Conservation (phyloP, 306 rosid genomes). For the Quillaja saponaria region DNA sequence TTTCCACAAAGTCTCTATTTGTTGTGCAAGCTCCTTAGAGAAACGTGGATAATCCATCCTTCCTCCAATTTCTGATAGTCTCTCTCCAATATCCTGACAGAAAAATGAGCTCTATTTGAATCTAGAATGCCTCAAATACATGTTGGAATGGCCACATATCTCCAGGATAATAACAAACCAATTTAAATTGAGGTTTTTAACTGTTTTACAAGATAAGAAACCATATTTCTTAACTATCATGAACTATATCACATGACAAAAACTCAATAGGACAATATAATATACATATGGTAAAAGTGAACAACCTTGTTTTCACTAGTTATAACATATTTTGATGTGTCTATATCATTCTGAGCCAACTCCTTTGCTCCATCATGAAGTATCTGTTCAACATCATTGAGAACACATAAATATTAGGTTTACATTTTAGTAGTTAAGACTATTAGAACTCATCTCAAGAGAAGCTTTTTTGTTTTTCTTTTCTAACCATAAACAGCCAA, state of each 20-base stretch:
- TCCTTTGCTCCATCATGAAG: slow-evolving; percentile 91
- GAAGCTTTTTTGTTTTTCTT: slow-evolving; percentile 4
- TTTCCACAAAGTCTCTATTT: slow-evolving; percentile 81
- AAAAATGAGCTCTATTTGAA: slow-evolving; percentile 11
- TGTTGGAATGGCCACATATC: slow-evolving; percentile 12
- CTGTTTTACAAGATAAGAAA: slow-evolving; percentile 17
- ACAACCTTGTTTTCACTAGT: slow-evolving; percentile 77
- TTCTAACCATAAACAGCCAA: slow-evolving; percentile 32
- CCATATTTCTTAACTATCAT: not conserved
- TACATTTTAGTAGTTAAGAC: slow-evolving; percentile 24
- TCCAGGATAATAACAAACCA: not conserved
- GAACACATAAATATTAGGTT: slow-evolving; percentile 20
- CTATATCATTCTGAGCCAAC: slow-evolving; percentile 69
- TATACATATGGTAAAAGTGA: slow-evolving; percentile 15
- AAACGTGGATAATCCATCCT: slow-evolving; percentile 82
- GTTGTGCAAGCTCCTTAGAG: slow-evolving; percentile 78
- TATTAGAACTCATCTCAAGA: slow-evolving; percentile 35
- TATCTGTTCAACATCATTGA: slow-evolving; percentile 55
- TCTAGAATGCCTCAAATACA: slow-evolving; percentile 8
- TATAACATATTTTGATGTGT: slow-evolving; percentile 58
- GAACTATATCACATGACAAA: not conserved
- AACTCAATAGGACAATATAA: not conserved
- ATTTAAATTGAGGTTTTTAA: not conserved
- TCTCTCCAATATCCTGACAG: slow-evolving; percentile 77
- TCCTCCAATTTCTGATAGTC: slow-evolving; percentile 78